Evolutionary conservation across 2,329 filamentous ascomycete genomes (phyloP), one percentile per base, ranked within the genome.

Genomic region (Ophiostoma tasmaniense): DNA sequence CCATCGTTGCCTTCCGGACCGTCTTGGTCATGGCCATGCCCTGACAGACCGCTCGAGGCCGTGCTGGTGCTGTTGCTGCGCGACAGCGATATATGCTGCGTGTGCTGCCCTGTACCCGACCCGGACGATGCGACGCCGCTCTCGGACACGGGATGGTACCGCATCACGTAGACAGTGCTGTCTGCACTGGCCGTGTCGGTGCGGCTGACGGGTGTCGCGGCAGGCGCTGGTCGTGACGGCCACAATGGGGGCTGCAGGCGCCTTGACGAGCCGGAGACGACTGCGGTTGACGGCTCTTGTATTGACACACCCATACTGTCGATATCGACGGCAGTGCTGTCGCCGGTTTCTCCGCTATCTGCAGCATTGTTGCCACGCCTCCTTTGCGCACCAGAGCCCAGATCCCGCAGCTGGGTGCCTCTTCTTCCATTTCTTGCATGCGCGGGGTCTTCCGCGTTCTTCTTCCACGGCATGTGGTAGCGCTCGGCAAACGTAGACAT

Each of bases 171-270:
- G 2, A 86, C 83, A 0, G 87, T 89, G 75, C 86, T 89, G 62
- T 85, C 86, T 0, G 85, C 86, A 73, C 86, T 89, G 22, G 85
- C 82, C 1, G 87, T 88, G 70, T 89, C 86, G 22, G 86, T 85
- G 71, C 86, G 81, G 74, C 86, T 89, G 61, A 87, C 76, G 0
- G 86, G 86, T 0, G 86, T 88, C 2, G 81, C 80, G 39, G 82
- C 81, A 45, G 84, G 81, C 6, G 81, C 78, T 55, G 86, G 85
- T n/a, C 85, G 78, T 71, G 84, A 76, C 70, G 86, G 81, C 87
- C 84, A 84, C 13, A 83, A 73, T 0, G 82, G 82, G 14, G 84
- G 84, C 45, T 83, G 83, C 17, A 55, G 45, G 22, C 59, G 69
- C 30, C 68, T 64, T 65, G 64, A 39, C 10, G 61, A 37, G 17